Evolutionary conservation across 495 filamentous ascomycete species (phyloP).

Genomic region (Cercophora samala): DNA sequence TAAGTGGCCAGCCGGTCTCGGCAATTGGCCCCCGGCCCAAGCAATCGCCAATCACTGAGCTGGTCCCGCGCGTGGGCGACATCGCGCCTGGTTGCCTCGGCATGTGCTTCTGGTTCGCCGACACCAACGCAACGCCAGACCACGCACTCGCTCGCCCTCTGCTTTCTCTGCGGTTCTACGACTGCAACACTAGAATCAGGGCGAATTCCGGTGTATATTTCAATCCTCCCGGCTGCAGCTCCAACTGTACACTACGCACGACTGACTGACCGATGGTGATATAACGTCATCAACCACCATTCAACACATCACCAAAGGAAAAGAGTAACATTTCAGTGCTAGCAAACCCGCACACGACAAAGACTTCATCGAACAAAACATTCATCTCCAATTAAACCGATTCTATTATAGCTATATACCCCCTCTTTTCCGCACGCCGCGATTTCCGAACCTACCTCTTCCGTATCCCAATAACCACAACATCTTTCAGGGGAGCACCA

Average conservation of each 20-base stretch:
- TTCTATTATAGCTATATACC: neutral
- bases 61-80: neutral
- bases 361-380: neutral
- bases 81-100: constrained; percentile 2
- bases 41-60: neutral
- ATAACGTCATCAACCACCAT: neutral
- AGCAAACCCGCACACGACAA: neutral
- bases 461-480: neutral
- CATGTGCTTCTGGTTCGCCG: constrained; percentile 1
- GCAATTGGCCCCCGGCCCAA: neutral
- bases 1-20: constrained; percentile 1
- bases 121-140: too few relatives aligned
- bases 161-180: constrained; percentile 5
- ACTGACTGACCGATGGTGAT: neutral
- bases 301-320: neutral
- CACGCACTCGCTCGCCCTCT: neutral
- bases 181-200: neutral
- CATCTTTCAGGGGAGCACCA: neutral
- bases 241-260: neutral
- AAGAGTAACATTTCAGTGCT: neutral
- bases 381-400: neutral
- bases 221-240: neutral
- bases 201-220: neutral
- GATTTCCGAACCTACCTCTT: neutral
- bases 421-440: neutral